Conservation (phyloP, 495 filamentous ascomycete species). For the Parachaetomium inaequale region DNA sequence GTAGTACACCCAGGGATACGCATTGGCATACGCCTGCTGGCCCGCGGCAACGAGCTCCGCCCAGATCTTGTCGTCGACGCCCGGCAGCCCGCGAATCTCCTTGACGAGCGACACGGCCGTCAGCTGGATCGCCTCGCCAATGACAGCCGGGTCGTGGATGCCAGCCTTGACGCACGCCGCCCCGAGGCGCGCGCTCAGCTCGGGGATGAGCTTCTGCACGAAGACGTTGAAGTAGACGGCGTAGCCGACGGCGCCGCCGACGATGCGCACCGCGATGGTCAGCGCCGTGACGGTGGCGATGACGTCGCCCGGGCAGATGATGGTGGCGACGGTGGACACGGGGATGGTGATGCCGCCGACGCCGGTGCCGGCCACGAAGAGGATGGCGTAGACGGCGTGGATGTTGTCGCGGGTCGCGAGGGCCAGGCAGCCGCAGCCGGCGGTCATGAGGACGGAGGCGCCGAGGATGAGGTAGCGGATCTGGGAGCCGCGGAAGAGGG, state of each 20-base stretch:
- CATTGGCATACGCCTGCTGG: conserved; percentile 58
- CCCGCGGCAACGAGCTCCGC: conserved; percentile 59
- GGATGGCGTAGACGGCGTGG: conserved; percentile 56
- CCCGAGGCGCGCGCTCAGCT: conserved; percentile 50
- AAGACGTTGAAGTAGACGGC: conserved; percentile 76
- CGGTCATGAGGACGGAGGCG: conserved; percentile 64
- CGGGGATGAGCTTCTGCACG: conserved; percentile 57
- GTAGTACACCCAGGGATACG: conserved; percentile 66
- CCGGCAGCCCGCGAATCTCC: conserved; percentile 52
- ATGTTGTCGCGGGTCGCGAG: conserved; percentile 57
- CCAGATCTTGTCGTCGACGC: conserved; percentile 55
- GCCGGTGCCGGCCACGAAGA: conserved; percentile 62
- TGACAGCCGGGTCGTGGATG: conserved; percentile 47
- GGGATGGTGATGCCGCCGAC: conserved; percentile 74
- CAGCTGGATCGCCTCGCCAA: conserved; percentile 51
- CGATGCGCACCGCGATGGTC: conserved; percentile 68
- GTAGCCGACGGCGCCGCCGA: conserved; percentile 69
- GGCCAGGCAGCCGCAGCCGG: conserved; percentile 62
- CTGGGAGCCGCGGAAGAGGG: conserved; percentile 53
- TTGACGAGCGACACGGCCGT: conserved; percentile 55
- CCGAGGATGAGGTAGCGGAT: conserved; percentile 62
- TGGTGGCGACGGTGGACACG: conserved; percentile 54
- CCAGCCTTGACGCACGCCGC: conserved; percentile 51
- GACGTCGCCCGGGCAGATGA: conserved; percentile 68
- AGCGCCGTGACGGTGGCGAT: conserved; percentile 72